Evolutionary conservation across 345 rosid genomes (phyloP).

Genomic region (Citrus australasica): DNA sequence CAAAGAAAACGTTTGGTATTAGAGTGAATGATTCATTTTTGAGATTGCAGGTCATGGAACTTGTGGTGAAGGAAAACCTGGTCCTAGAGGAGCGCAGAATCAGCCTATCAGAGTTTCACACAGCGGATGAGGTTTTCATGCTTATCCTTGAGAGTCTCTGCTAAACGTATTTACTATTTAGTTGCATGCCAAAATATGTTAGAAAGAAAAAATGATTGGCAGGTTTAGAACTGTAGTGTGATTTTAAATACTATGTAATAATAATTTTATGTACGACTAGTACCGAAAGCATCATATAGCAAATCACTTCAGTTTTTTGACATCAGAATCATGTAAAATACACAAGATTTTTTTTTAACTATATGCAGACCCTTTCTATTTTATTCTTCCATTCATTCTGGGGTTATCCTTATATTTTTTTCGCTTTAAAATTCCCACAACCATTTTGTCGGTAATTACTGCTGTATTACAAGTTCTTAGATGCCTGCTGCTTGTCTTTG

Average conservation of each 20-base stretch:
- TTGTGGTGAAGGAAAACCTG: conserved; percentile 63
- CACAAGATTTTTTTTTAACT: too few relatives aligned
- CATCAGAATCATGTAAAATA: too few relatives aligned
- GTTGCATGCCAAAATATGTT: background rate
- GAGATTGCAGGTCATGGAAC: conserved; percentile 68
- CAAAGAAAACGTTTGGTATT: background rate
- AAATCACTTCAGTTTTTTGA: too few relatives aligned
- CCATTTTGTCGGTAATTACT: background rate
- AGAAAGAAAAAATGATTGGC: background rate
- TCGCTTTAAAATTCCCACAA: too few relatives aligned
- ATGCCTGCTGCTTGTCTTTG: background rate
- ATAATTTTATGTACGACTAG: too few relatives aligned
- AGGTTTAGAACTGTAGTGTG: too few relatives aligned
- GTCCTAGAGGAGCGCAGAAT: conserved; percentile 65
- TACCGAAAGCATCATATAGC: too few relatives aligned
- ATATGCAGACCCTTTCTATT: too few relatives aligned
- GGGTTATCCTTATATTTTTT: too few relatives aligned
- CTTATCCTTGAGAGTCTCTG: background rate
- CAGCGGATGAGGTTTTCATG: conserved; percentile 74
- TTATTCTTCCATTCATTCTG: too few relatives aligned
- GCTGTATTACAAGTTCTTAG: background rate
- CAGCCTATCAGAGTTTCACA: conserved; percentile 81
- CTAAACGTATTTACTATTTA: background rate
- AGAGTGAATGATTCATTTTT: background rate
- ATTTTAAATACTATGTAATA: too few relatives aligned